These are phyloP conservation scores for Globomyces pollinis-pini DNA, from an alignment of 192 early-diverging fungal genomes.

Conservation along the genomic window DNA sequence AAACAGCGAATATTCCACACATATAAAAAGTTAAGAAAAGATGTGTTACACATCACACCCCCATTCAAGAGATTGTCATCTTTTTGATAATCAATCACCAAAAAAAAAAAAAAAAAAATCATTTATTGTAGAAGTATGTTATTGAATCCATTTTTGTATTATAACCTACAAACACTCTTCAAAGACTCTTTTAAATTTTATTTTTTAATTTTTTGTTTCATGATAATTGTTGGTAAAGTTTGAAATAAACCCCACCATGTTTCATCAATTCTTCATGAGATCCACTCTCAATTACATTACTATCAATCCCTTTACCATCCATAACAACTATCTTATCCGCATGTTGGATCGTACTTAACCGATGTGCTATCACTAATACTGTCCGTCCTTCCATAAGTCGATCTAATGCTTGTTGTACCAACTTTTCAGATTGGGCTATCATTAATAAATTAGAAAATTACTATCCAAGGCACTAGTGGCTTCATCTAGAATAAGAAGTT, in stretches of 20 bases:
- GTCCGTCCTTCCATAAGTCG: conserved; percentile 48
- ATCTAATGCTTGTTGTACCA: conserved; percentile 60
- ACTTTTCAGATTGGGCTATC: conserved; percentile 49
- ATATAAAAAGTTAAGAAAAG: too few relatives aligned
- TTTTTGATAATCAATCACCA: too few relatives aligned
- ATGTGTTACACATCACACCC: too few relatives aligned
- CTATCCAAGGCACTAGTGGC: conserved; percentile 50
- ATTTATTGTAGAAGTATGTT: too few relatives aligned
- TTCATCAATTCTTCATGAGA: conserved; percentile 54
- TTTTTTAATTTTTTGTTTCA: too few relatives aligned
- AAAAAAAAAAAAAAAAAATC: too few relatives aligned
- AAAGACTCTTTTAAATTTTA: too few relatives aligned
- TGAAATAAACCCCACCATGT: conserved; percentile 3
- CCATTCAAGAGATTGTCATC: too few relatives aligned
- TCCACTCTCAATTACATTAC: conserved; percentile 46
- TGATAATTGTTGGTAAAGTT: conserved; percentile 43
- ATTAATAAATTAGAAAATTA: too few relatives aligned
- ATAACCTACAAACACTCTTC: too few relatives aligned
- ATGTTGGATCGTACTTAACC: conserved; percentile 51
- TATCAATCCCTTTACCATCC: conserved; percentile 5
- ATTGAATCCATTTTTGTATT: too few relatives aligned
- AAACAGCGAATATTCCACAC: conserved; percentile 97
- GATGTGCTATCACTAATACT: conserved; percentile 66
- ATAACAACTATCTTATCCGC: conserved; percentile 58
- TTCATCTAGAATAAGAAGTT: conserved; percentile 33